These are phyloP conservation scores for Oryza meridionalis DNA, from an alignment of 176 grass and related monocot species.

Conservation along the genomic window DNA sequence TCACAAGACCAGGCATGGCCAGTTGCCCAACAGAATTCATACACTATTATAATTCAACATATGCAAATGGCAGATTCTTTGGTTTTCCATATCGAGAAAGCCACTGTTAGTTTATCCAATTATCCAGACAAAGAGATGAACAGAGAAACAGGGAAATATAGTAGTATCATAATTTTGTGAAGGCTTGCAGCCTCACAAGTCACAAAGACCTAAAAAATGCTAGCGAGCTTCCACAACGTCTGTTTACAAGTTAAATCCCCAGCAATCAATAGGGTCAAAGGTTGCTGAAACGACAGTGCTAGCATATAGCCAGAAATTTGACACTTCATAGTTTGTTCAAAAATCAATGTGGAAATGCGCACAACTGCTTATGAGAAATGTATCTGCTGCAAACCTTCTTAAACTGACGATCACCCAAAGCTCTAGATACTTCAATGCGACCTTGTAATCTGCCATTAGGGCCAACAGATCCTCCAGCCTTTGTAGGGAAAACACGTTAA, in stretches of 20 bases:
- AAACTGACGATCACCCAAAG: constrained; percentile 89
- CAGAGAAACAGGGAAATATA: no score
- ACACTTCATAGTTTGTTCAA: neutral
- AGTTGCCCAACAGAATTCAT: neutral
- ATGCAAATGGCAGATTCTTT: neutral
- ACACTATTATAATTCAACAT: neutral
- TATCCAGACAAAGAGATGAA: no score
- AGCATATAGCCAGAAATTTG: constrained; percentile 13
- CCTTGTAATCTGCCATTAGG: constrained; percentile 93
- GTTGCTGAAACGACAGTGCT: neutral
- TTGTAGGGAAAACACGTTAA: constrained; percentile 24
- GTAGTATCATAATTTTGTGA: neutral
- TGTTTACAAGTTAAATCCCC: neutral
- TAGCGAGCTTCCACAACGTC: neutral
- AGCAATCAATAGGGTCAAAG: neutral
- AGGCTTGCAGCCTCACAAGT: neutral
- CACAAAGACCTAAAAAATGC: neutral
- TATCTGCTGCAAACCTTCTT: constrained; percentile 70
- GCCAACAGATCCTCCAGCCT: constrained; percentile 88
- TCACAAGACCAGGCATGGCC: no score
- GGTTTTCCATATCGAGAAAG: neutral
- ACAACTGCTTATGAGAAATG: constrained; percentile 4
- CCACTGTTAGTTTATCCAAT: no score
- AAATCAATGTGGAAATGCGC: neutral
- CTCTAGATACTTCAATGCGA: constrained; percentile 94